Evolutionary conservation across 139 green algal genomes (phyloP).

Genomic region (Trebouxia sp.): DNA sequence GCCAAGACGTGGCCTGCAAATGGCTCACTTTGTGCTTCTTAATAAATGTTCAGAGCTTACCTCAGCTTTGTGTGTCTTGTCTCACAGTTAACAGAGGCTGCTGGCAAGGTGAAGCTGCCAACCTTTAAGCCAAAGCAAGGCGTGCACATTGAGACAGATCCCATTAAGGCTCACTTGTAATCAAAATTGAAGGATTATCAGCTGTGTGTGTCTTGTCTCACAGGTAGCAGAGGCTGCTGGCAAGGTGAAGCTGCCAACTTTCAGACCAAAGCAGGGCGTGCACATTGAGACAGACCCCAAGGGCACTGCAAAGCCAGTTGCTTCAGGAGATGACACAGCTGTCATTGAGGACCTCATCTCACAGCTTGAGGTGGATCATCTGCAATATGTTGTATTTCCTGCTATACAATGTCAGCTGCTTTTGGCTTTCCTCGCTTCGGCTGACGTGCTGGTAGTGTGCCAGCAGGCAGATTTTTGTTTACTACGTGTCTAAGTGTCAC

Average conservation of each 20-base stretch:
- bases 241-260: constrained; percentile 72
- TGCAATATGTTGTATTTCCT: neutral
- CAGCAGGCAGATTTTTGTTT: no score
- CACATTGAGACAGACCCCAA: constrained; percentile 99
- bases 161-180: constrained; percentile 50
- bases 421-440: no score
- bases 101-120: constrained; percentile 66
- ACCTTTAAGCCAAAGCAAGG: constrained; percentile 83
- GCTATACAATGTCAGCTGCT: neutral
- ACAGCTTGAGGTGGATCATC: constrained; percentile 52
- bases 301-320: constrained; percentile 41
- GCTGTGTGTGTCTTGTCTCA: no score
- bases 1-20: no score
- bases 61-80: no score
- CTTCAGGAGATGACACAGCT: constrained; percentile 40
- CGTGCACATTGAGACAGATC: constrained; percentile 98
- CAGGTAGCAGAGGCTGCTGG: constrained; percentile 54
- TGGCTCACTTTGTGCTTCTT: neutral
- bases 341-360: constrained; percentile 70
- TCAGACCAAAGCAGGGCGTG: constrained; percentile 85
- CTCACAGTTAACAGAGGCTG: constrained; percentile 51
- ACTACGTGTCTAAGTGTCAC: no score
- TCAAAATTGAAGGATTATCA: no score
- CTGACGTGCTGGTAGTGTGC: no score
- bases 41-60: no score